Conservation (phyloP, 164 flowering plant genomes). For the Santalum album region DNA sequence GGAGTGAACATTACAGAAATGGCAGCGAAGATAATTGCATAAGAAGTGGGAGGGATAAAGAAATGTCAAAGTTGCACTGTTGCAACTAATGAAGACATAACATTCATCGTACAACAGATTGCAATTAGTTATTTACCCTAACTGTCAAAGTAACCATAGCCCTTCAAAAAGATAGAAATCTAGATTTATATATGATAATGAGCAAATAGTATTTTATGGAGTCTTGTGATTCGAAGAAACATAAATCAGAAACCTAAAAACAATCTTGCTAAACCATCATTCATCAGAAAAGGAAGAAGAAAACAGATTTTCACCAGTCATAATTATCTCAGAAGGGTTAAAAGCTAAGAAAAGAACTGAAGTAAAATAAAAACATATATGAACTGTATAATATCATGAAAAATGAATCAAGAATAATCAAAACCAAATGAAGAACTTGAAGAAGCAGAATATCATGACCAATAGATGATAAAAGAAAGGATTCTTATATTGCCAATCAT, state of each 20-base stretch:
- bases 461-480: constrained; percentile 11
- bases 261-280: neutral
- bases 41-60: too few relatives aligned
- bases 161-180: too few relatives aligned
- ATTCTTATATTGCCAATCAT: constrained; percentile 20
- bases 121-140: too few relatives aligned
- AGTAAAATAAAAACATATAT: too few relatives aligned
- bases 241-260: neutral
- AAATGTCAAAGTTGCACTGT: too few relatives aligned
- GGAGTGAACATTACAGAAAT: too few relatives aligned
- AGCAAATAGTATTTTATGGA: neutral
- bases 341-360: too few relatives aligned
- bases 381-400: too few relatives aligned
- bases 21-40: too few relatives aligned
- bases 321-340: neutral
- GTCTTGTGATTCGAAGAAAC: neutral
- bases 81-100: too few relatives aligned
- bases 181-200: neutral
- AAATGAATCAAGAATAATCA: neutral
- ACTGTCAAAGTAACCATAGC: too few relatives aligned
- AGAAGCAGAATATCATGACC: neutral
- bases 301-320: neutral
- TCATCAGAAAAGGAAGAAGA: neutral
- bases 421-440: neutral
- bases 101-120: too few relatives aligned